phyloP scores from a whole-genome alignment of 2,329 filamentous ascomycete species.

The Lasiodiplodia theobromae region DNA sequence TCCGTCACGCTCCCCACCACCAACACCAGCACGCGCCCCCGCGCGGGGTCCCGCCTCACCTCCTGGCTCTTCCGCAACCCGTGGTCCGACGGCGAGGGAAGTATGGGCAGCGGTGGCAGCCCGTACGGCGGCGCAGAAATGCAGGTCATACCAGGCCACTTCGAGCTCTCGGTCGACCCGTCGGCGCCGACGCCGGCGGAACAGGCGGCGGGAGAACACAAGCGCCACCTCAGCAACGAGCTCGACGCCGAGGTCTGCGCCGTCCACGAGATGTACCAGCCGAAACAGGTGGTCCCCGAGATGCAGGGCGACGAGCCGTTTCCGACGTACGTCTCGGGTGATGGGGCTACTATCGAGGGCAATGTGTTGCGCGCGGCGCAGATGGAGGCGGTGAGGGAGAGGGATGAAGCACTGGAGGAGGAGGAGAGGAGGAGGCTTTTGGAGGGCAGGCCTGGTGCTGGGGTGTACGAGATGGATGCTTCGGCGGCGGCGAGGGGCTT shows the following conservation, averaged over 20 bases:
- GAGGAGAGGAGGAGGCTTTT: not conserved
- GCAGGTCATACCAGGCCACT: not conserved
- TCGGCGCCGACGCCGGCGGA: not conserved
- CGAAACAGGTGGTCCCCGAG: conserved; percentile 2
- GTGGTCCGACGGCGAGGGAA: not conserved
- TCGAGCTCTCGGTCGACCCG: not conserved
- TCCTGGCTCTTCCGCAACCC: conserved; percentile 26
- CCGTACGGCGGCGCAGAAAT: not conserved
- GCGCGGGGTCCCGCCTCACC: conserved; percentile 9
- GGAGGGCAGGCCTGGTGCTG: not conserved
- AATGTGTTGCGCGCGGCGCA: not conserved
- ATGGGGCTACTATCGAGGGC: not conserved
- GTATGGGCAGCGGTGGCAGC: not conserved
- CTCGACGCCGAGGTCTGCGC: conserved; percentile 7
- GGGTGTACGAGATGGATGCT: conserved; percentile 20
- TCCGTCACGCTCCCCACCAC: not conserved
- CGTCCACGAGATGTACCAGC: conserved; percentile 28
- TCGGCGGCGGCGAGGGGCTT: not conserved
- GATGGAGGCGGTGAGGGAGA: not conserved
- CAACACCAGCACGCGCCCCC: not conserved
- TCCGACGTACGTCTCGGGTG: conserved; percentile 2
- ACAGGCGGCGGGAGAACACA: conserved; percentile 1
- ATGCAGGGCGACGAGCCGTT: conserved; percentile 21
- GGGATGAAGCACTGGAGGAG: not conserved
- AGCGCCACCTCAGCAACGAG: conserved; percentile 11